Evolutionary conservation across 805 yeast genomes (phyloP).

Genomic region (Myxozyma nipponensis): DNA sequence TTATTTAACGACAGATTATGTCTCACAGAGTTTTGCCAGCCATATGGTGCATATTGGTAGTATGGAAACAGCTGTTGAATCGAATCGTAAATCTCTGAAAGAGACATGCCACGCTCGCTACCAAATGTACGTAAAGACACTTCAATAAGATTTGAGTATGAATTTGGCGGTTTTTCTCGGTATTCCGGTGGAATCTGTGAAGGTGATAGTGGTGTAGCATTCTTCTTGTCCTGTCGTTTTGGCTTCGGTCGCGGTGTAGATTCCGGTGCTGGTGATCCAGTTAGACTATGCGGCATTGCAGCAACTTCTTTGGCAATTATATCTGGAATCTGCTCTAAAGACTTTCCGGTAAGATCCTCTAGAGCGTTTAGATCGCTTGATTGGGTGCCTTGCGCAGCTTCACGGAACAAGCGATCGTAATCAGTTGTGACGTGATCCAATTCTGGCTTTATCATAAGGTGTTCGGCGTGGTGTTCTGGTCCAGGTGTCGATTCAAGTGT

Average conservation of each 20-base stretch:
- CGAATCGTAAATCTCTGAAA: slow-evolving; percentile 80
- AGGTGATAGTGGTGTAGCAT: slow-evolving; percentile 24
- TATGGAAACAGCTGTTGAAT: slow-evolving; percentile 87
- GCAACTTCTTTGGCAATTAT: slow-evolving; percentile 15
- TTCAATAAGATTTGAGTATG: slow-evolving; percentile 77
- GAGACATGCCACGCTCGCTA: slow-evolving; percentile 68
- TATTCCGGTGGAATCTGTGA: slow-evolving; percentile 81
- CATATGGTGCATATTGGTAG: slow-evolving; percentile 89
- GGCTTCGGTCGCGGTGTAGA: neutral
- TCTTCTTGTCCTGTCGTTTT: slow-evolving; percentile 16
- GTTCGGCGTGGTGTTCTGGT: neutral
- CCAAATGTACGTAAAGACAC: slow-evolving; percentile 68
- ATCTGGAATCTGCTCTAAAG: slow-evolving; percentile 12
- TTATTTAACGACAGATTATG: slow-evolving; percentile 86
- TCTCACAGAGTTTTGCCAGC: slow-evolving; percentile 94
- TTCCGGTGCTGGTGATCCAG: slow-evolving; percentile 6
- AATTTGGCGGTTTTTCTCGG: slow-evolving; percentile 75
- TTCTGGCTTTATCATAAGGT: neutral
- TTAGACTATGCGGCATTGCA: slow-evolving; percentile 9
- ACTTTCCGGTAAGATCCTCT: slow-evolving; percentile 1
- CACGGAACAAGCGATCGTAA: slow-evolving; percentile 1
- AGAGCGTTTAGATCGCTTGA: neutral
- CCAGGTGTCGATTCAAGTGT: slow-evolving; percentile 7
- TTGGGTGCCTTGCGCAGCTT: slow-evolving; percentile 1
- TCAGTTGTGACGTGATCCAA: neutral